A percentile compares a stretch with the other conserved stretches of the same genome.
phyloP scores from a whole-genome alignment of 441 rosid species.

The Corymbia citriodora region DNA sequence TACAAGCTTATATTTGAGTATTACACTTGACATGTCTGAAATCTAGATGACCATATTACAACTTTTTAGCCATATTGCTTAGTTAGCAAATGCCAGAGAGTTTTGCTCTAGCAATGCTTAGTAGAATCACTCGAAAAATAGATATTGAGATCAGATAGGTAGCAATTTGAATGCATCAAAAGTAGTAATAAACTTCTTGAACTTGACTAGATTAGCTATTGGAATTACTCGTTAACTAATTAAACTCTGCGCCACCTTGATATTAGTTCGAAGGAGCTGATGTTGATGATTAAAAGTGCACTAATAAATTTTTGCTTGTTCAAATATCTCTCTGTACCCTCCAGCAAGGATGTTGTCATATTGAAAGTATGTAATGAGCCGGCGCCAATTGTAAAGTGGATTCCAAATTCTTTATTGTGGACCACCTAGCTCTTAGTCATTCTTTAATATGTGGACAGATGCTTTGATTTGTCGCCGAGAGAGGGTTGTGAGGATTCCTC shows the following conservation, averaged over 20 bases:
- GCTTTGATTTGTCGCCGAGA: neutral
- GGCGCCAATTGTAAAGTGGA: neutral
- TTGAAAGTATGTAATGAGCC: neutral
- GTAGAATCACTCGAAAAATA: neutral
- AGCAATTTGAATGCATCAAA: neutral
- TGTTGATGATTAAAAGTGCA: neutral
- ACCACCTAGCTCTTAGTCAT: neutral
- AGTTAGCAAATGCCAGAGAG: neutral
- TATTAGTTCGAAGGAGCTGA: neutral
- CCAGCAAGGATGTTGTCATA: neutral
- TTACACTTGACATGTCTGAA: neutral
- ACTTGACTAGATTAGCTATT: neutral
- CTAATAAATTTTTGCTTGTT: neutral
- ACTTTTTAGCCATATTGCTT: neutral
- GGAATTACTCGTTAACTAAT: neutral
- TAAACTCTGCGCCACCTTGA: neutral
- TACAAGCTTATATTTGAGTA: neutral
- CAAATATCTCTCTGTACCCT: neutral
- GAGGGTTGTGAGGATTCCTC: neutral
- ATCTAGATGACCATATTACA: neutral
- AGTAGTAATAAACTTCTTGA: neutral
- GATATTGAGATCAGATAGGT: neutral
- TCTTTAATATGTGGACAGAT: neutral
- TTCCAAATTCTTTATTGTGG: neutral
- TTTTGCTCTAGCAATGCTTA: neutral